A percentile compares a stretch with the other conserved stretches of the same genome.
These are phyloP conservation scores for Malassezia arunalokei DNA, from an alignment of 1,284 basidiomycete species.

Conservation along the genomic window DNA sequence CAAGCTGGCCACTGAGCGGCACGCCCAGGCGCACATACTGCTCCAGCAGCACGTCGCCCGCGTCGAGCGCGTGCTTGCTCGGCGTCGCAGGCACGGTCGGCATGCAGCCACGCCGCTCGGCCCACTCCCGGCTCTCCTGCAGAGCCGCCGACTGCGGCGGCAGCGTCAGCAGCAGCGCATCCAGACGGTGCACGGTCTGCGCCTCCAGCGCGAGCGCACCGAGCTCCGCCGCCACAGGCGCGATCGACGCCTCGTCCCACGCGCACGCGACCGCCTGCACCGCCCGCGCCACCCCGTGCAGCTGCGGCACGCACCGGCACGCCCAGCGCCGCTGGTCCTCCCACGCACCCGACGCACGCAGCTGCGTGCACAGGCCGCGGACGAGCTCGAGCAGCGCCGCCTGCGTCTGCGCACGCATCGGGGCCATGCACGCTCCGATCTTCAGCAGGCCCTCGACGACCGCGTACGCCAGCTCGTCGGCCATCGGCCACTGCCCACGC, in stretches of 20 bases:
- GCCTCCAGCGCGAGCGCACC: constrained; percentile 53
- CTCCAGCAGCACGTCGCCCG: constrained; percentile 55
- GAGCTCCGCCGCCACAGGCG: constrained; percentile 54
- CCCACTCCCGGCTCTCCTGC: constrained; percentile 41
- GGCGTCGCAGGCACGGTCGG: constrained; percentile 18
- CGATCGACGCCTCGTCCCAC: constrained; percentile 63
- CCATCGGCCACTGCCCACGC: constrained; percentile 27
- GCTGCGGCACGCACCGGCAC: constrained; percentile 55
- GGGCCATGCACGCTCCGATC: constrained; percentile 54
- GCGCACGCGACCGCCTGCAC: constrained; percentile 63
- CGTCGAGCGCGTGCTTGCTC: constrained; percentile 13
- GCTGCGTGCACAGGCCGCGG: not conserved
- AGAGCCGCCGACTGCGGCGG: constrained; percentile 46
- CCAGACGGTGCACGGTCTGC: constrained; percentile 52
- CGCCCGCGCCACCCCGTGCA: constrained; percentile 77
- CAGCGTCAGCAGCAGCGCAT: constrained; percentile 49
- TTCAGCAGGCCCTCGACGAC: constrained; percentile 51
- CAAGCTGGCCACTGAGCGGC: constrained; percentile 73
- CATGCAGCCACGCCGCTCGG: constrained; percentile 21
- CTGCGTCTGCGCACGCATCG: constrained; percentile 53
- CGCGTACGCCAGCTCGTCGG: constrained; percentile 39
- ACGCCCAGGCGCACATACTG: constrained; percentile 63
- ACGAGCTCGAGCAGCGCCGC: constrained; percentile 21
- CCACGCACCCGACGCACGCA: not conserved
- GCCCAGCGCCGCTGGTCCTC: constrained; percentile 6